phyloP scores from a whole-genome alignment of 2,329 filamentous ascomycete genomes.

The Scopulariopsis brevicaulis region DNA sequence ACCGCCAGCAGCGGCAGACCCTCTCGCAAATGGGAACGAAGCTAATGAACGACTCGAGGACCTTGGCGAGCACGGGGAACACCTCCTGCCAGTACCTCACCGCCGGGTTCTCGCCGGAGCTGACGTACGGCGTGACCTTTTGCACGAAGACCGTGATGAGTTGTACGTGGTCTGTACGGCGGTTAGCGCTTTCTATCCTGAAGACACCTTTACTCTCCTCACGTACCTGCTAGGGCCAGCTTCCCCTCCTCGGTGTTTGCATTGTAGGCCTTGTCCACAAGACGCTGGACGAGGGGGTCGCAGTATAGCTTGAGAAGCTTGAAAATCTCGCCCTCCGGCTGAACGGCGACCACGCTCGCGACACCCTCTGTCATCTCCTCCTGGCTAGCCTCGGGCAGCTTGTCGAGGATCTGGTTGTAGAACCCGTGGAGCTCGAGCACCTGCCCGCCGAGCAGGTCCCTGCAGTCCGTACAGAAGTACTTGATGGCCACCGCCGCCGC shows the following conservation, averaged over 20 bases:
- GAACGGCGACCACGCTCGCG: conserved; percentile 79
- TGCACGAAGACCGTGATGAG: conserved; percentile 87
- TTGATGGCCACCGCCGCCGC: conserved; percentile 91
- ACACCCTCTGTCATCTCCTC: conserved; percentile 96
- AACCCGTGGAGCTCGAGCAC: conserved; percentile 82
- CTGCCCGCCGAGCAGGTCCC: conserved; percentile 70
- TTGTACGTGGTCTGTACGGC: conserved; percentile 64
- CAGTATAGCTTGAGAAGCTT: conserved; percentile 83
- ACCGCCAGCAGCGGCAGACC: conserved; percentile 89
- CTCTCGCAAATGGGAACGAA: conserved; percentile 87
- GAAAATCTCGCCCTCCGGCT: conserved; percentile 71
- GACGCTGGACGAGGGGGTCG: conserved; percentile 73
- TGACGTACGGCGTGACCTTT: conserved; percentile 61
- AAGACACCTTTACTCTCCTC: conserved; percentile 5
- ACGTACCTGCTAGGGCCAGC: conserved; percentile 69
- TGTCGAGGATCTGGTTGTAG: conserved; percentile 81
- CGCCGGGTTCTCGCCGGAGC: conserved; percentile 67
- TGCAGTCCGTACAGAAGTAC: conserved; percentile 95
- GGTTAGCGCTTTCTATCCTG: conserved; percentile 9
- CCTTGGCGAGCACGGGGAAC: conserved; percentile 74
- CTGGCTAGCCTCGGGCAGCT: conserved; percentile 74
- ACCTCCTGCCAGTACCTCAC: conserved; percentile 96
- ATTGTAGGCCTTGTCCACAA: conserved; percentile 79
- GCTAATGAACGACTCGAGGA: conserved; percentile 76
- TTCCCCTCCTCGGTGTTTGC: conserved; percentile 77